Evolutionary conservation across 176 grass and related monocot genomes (phyloP), one percentile per base, ranked within the genome.

Genomic region (Ensete ventricosum): DNA sequence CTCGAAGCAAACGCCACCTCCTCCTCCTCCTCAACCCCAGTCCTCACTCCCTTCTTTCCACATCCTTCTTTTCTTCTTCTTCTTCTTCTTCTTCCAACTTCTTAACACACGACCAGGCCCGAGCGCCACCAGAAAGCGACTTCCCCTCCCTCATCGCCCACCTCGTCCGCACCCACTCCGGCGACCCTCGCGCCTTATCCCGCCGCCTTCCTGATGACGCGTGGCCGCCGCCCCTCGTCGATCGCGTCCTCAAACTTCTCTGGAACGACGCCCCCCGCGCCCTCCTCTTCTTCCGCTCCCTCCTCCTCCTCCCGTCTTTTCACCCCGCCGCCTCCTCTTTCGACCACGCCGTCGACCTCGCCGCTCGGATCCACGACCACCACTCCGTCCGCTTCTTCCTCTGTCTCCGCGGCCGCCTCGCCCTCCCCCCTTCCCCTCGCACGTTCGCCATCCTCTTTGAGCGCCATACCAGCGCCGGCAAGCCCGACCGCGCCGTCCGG

Each of bases 281-380:
- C 1, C 93, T 96, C 54, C 93, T 96, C 81, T 96, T 96, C 87
- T 92, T 96, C 83, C 78, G 84, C 70, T 85, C 89, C 11, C 85
- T 96, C 64, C 79, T 90, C 89, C 85, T 81, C 69, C 87, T 92
- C n/a, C 85, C 89, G 0, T 34, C 81, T 16, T 55, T 60, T 23
- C 67, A 67, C 80, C 82, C 87, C 75, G 27, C 76, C 48, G 29
- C 89, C 77, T 87, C 80, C 53, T 88, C 87, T 62, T 80, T 92
- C 65, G 89, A 97, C 72, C 89, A 90, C 55, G 93, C 90, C 64
- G 83, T 93, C 66, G 84, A 90, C 79, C 88, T 98, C 53, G 82
- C 94, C 24, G 86, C 90, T 25, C 88, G 91, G 77, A 72, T 89
- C 69, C 85, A 81, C 57, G 82, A 50, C 67, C 84, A 77, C 80